These are phyloP conservation scores for Diaporthe destruens DNA, from an alignment of 2,329 filamentous ascomycete genomes.

Conservation along the genomic window DNA sequence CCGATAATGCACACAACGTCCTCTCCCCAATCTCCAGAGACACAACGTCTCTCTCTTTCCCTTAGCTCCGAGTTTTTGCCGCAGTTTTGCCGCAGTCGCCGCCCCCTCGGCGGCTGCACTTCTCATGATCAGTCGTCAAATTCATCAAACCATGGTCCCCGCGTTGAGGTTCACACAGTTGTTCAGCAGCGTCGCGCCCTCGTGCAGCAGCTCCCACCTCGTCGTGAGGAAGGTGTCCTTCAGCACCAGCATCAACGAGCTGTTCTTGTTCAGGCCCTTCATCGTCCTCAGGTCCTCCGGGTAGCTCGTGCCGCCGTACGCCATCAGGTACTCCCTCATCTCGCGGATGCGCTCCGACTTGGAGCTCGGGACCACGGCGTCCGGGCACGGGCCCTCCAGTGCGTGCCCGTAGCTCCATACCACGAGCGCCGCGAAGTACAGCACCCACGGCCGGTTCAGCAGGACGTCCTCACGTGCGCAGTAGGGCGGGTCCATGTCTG, in stretches of 20 bases:
- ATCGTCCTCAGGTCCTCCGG: slow-evolving; percentile 83
- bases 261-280: slow-evolving; percentile 83
- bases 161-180: slow-evolving; percentile 79
- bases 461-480: slow-evolving; percentile 89
- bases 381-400: slow-evolving; percentile 80
- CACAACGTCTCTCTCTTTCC: not conserved
- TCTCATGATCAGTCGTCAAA: not conserved
- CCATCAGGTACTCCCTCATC: slow-evolving; percentile 83
- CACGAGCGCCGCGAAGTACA: slow-evolving; percentile 92
- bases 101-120: not conserved
- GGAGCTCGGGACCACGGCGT: slow-evolving; percentile 64
- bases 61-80: not conserved
- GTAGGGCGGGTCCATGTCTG: slow-evolving; percentile 66
- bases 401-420: slow-evolving; percentile 97
- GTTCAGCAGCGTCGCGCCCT: slow-evolving; percentile 82
- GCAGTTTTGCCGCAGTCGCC: not conserved
- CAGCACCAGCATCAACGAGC: slow-evolving; percentile 84
- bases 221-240: slow-evolving; percentile 85
- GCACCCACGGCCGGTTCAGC: slow-evolving; percentile 92
- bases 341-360: slow-evolving; percentile 77
- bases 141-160: slow-evolving; percentile 50
- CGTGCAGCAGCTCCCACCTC: slow-evolving; percentile 91
- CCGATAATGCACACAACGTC: not conserved
- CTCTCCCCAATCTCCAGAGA: not conserved
- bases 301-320: slow-evolving; percentile 77